Base-by-base conservation (phyloP, 2,329 filamentous ascomycete genomes). In the Fusarium proliferatum region DNA sequence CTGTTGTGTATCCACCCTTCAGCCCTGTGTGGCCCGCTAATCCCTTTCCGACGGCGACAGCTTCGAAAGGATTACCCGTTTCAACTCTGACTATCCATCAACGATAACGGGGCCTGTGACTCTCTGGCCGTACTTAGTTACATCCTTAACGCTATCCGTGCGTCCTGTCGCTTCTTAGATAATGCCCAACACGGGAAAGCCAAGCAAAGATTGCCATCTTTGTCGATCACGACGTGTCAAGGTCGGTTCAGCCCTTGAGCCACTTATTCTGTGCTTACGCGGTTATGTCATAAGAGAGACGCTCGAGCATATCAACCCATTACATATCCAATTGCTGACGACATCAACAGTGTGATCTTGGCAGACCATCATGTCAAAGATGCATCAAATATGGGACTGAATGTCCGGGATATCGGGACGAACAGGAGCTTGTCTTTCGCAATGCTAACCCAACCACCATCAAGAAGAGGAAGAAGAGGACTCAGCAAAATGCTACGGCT, bases 181-280 rank as follows among this genome's bases (percentile, higher is more conserved):
- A 58, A 84, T 84, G 83, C 83, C 83, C 38, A 84, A 84, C 75
- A 84, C 79, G 30, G 83, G 83, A 38, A 81, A 79, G 67, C 83
- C 83, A 26, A 84, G 83, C 69, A 78, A 78, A 52, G 82, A 84
- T 73, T 84, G 83, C 62, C 82, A 84, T 57, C 78, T 84, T 43
- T 84, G 83, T 68, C 82, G 83, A 39, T 73, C 77, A 45, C 77
- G 83, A 53, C 81, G 83, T 43, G 83, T 84, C 70, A 84, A 84
- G 81, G 83, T 84, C 38, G 67, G 81, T 77, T 23, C 17, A 53
- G 21, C 48, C 21, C 30, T 36, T 43, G 33, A 62, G 56, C 34
- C 39, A 49, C 49, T 69, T 48, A 28, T 28, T 49, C 16, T 26
- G 21, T 65, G 65, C 58, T 61, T 49, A 57, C 53, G 49, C 61